These are phyloP conservation scores for Oryza meyeriana DNA, from an alignment of 176 grass and related monocot genomes.

Conservation along the genomic window DNA sequence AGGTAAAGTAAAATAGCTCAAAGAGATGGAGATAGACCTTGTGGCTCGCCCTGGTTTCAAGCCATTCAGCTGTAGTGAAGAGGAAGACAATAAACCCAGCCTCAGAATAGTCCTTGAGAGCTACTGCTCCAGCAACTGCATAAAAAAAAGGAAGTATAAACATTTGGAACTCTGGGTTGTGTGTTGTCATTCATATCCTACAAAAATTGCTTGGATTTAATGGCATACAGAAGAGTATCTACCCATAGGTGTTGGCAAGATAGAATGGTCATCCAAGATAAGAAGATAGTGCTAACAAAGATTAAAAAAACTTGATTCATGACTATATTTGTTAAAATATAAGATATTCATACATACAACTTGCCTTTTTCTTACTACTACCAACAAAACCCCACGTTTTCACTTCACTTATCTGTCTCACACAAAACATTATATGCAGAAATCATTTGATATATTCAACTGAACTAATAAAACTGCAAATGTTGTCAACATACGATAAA, in stretches of 20 bases:
- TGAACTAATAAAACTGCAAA: background rate
- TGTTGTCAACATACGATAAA: background rate
- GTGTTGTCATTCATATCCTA: conserved; percentile 9
- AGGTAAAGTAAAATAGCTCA: conserved; percentile 14
- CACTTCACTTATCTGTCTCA: background rate
- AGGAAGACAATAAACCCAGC: conserved; percentile 92
- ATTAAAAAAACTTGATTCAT: background rate
- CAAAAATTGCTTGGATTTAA: background rate
- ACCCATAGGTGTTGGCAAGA: conserved; percentile 1
- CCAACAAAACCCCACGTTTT: background rate
- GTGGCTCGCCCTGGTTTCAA: conserved; percentile 76
- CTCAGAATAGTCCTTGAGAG: conserved; percentile 77
- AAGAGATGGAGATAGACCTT: conserved; percentile 52
- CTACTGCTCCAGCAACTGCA: conserved; percentile 88
- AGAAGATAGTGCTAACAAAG: conserved; percentile 3
- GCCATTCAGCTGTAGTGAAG: conserved; percentile 90
- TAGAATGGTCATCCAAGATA: background rate
- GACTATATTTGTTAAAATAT: background rate
- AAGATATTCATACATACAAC: background rate
- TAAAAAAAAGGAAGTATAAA: background rate
- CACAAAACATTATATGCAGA: background rate
- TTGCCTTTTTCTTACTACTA: background rate
- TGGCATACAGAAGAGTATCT: background rate
- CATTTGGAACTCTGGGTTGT: conserved; percentile 17
- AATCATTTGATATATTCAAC: background rate